Evolutionary conservation across 768 basidiomycete species (phyloP), one percentile per base, ranked within the genome.

Genomic region (Lactarius psammicola): DNA sequence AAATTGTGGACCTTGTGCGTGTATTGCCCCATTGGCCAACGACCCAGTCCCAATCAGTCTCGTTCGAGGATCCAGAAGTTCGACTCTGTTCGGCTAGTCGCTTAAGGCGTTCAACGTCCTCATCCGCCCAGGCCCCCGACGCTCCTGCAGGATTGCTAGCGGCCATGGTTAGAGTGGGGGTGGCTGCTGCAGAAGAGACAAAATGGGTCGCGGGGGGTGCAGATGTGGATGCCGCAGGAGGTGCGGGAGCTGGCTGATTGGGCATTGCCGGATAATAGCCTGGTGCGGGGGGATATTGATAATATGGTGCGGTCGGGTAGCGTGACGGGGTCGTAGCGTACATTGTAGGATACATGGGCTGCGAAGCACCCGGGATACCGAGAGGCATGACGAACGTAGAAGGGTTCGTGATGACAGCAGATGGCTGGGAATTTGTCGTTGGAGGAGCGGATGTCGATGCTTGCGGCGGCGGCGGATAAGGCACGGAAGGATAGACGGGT

Each of bases 1-100:
- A 63, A 1, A 30, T 54, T 33, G 77, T 77, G 56, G 68, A 89
- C 91, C 88, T 85, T 62, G 91, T 87, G 61, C 91, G 81, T 44
- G 84, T 84, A 67, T 82, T 82, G 4, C 91, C 91, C 86, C 89
- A 92, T 70, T 88, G 84, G 57, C 79, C 79, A 59, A 87, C 84
- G 28, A 93, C 82, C 78, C 86, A 85, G 74, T 92, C 91, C 91
- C 91, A 94, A 59, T 89, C 88, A 46, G 88, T 86, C 65, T 88
- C 87, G 15, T 73, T 72, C 5, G 80, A 73, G 18, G 72, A 79
- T 34, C 74, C 74, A 59, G 78, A 75, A 63, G 82, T 70, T 61
- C 71, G 82, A 72, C 86, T 86, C 60, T 90, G 85, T 67, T 92
- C 91, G 0, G 88, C 86, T 26, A 93, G 72, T 60, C 80, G 84